Base-by-base conservation (phyloP, 768 basidiomycete species). In the Termitomyces sp. region DNA sequence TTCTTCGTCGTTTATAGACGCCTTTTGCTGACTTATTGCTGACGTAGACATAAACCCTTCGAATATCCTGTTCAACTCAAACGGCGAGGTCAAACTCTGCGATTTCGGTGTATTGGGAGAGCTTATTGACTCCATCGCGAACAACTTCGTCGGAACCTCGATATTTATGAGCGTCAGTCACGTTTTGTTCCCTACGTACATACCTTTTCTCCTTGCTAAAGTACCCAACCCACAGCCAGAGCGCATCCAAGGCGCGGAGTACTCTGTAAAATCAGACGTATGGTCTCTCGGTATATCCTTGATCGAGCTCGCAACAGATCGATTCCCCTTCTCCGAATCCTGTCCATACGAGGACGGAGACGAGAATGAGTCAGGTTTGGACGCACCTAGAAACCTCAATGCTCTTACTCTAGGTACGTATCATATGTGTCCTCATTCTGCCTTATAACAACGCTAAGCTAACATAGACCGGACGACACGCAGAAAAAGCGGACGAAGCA, bases 91-190 rank as follows among this genome's bases (percentile, higher is more conserved):
- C 81, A 99, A 99, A 76, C 95, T 99, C 41, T 98, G 96, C 69
- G 97, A 99, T 73, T 98, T 98, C 70, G 97, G 96, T 41, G 97
- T 99, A 6, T 98, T 95, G 0, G 97, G 97, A 30, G 97, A 99
- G 71, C 83, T 99, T 65, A 96, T 98, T 76, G 97, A 98, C 76
- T 95, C 93, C 3, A 96, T 98, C 63, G 97, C 97, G 22, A 93
- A 98, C 73, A 98, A 97, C 0, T 99, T 98, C 70, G 97, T 98
- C 31, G 95, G 97, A 16, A 99, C 97, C 5, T 95, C 92, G 55
- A 97, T 95, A 6, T 99, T 98, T 72, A 99, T 98, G 96, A 98
- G 96, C 65, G 97, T 98, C 73, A 66, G 88, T 83, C 27, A 34
- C 48, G 57, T 22, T 47, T 54, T 51, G 33, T 48, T 52, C 55